Conservation (phyloP, 2,329 filamentous ascomycete genomes). For the Gliomastix tumulicola region DNA sequence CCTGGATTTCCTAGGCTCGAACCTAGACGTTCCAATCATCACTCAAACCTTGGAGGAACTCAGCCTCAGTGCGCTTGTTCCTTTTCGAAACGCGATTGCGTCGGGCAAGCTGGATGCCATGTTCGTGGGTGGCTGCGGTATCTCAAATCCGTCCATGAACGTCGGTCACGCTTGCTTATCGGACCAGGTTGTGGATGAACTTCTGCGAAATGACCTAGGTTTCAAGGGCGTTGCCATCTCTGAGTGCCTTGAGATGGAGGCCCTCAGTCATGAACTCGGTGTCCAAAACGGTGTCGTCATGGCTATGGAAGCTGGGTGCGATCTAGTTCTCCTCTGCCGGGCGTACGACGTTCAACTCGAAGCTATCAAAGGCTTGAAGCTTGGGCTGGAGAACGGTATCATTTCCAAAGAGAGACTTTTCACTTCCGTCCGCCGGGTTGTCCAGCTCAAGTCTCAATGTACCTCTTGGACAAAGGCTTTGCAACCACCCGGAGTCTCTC, state of each 20-base stretch:
- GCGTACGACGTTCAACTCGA: constrained; percentile 86
- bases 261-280: constrained; percentile 90
- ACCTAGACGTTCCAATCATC: constrained; percentile 88
- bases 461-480: constrained; percentile 88
- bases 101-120: constrained; percentile 81
- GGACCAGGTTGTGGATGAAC: constrained; percentile 85
- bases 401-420: constrained; percentile 75
- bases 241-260: constrained; percentile 95
- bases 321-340: constrained; percentile 81
- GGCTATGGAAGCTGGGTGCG: constrained; percentile 94
- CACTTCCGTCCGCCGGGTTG: constrained; percentile 70
- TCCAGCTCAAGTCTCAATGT: constrained; percentile 75
- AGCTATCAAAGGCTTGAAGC: constrained; percentile 81
- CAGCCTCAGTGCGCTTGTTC: constrained; percentile 83
- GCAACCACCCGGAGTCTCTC: constrained; percentile 72
- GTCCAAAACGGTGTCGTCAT: constrained; percentile 95
- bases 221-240: constrained; percentile 92
- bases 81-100: constrained; percentile 83
- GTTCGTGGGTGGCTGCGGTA: constrained; percentile 92
- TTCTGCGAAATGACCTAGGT: constrained; percentile 79
- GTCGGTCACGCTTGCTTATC: constrained; percentile 93
- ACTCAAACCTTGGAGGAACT: constrained; percentile 91
- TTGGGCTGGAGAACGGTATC: constrained; percentile 85
- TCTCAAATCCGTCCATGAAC: constrained; percentile 85
- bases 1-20: constrained; percentile 85